Evolutionary conservation across 106 monocot species (phyloP).

Genomic region (Acorus calamus): DNA sequence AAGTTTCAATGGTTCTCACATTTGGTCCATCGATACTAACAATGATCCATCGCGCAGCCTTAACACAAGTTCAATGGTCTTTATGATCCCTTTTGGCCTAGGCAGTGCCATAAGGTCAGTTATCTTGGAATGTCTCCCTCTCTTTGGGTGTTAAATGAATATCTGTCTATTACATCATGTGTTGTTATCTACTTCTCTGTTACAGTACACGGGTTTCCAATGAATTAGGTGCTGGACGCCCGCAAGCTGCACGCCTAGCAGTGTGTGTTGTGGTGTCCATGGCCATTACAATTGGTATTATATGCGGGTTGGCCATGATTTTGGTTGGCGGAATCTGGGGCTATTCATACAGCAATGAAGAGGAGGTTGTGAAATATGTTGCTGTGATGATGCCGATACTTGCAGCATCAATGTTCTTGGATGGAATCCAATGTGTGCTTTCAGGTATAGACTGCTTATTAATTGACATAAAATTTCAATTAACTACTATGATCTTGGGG

Average conservation of each 20-base stretch:
- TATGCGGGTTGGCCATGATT: slow-evolving; percentile 3
- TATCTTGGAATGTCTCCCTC: too few relatives aligned
- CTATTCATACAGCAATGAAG: slow-evolving; percentile 12
- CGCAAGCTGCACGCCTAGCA: slow-evolving; percentile 11
- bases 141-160: too few relatives aligned
- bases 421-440: slow-evolving; percentile 16
- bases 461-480: too few relatives aligned
- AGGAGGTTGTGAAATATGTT: slow-evolving; percentile 9
- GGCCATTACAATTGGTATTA: slow-evolving; percentile 1
- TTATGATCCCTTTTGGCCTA: slow-evolving; percentile 61
- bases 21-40: too few relatives aligned
- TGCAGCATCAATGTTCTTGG: slow-evolving; percentile 12
- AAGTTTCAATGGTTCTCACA: too few relatives aligned
- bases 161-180: too few relatives aligned
- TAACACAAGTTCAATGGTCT: slow-evolving; percentile 37
- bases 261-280: slow-evolving; percentile 3
- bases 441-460: slow-evolving; percentile 4
- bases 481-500: too few relatives aligned
- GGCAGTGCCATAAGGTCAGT: slow-evolving; percentile 59
- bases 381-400: slow-evolving; percentile 5
- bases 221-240: slow-evolving; percentile 20
- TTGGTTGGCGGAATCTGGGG: slow-evolving; percentile 10
- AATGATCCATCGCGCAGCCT: slow-evolving; percentile 20
- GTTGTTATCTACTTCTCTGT: not conserved
- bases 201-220: slow-evolving; percentile 22